Percentiles rank a stretch among this genome's conserved stretches.
These are phyloP conservation scores for Silene conica DNA, from an alignment of 148 eudicot species.

Conservation along the genomic window DNA sequence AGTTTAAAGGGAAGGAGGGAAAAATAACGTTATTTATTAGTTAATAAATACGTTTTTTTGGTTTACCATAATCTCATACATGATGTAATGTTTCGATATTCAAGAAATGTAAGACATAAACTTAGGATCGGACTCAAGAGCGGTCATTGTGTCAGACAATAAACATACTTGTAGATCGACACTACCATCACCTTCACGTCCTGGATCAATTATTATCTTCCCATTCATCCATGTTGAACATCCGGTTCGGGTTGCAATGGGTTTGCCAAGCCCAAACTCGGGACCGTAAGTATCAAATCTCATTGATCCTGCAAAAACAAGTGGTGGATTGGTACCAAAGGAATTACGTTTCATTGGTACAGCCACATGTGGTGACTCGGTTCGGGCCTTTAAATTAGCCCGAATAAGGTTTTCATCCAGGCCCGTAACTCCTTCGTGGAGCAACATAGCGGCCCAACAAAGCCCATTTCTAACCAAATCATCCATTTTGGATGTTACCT, in stretches of 20 bases:
- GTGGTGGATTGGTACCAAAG: conserved; percentile 38
- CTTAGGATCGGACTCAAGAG: conserved; percentile 42
- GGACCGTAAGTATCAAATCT: conserved; percentile 65
- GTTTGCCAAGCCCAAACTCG: conserved; percentile 66
- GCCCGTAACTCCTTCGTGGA: conserved; percentile 8
- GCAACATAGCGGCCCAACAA: conserved; percentile 8
- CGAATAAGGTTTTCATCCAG: background rate
- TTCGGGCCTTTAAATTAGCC: background rate
- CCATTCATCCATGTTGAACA: conserved; percentile 58
- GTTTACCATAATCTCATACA: too few species aligned
- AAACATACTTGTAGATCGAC: conserved; percentile 61
- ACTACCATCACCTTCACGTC: conserved; percentile 52
- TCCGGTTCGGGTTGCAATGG: conserved; percentile 55
- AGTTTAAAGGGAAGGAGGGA: too few species aligned
- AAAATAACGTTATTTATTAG: too few species aligned
- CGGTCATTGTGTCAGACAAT: conserved; percentile 51
- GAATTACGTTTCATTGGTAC: conserved; percentile 16
- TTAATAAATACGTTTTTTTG: too few species aligned
- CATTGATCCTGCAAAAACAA: conserved; percentile 65
- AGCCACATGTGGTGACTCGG: background rate
- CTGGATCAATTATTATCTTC: conserved; percentile 60
- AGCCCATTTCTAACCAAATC: conserved; percentile 5
- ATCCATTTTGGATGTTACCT: background rate
- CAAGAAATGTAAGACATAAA: conserved; percentile 53
- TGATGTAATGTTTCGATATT: background rate